These are phyloP conservation scores for Tolypocladium inflatum DNA, from an alignment of 2,329 filamentous ascomycete species.

Conservation along the genomic window DNA sequence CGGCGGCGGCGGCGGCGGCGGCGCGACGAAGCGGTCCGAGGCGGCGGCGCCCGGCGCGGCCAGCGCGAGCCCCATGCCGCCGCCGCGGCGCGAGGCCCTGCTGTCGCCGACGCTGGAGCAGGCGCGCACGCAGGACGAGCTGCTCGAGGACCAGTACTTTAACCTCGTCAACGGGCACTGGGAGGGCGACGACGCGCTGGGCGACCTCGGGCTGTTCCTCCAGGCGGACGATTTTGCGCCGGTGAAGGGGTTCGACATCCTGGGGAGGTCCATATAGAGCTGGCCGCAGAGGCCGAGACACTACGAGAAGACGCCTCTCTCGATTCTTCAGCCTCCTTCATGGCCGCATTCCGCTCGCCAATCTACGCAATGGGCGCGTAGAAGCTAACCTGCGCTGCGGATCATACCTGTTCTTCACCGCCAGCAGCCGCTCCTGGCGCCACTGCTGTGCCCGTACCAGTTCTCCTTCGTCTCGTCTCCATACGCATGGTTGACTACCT, in stretches of 20 bases:
- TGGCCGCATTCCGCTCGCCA: too few relatives aligned
- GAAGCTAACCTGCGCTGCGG: background rate
- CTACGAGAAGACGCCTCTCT: background rate
- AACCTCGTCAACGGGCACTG: slow-evolving; percentile 23
- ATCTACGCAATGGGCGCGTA: too few relatives aligned
- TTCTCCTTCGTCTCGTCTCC: background rate
- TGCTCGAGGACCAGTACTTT: slow-evolving; percentile 25
- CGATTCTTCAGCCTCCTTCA: background rate
- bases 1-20: background rate
- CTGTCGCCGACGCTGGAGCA: slow-evolving; percentile 6
- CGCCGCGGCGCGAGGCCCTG: background rate
- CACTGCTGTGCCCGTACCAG: background rate
- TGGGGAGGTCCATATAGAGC: slow-evolving; percentile 15
- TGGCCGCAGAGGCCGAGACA: background rate
- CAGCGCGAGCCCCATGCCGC: background rate
- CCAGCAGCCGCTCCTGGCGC: background rate
- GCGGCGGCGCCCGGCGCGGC: background rate
- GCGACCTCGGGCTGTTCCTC: slow-evolving; percentile 22
- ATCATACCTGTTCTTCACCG: background rate
- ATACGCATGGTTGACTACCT: background rate
- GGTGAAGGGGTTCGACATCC: slow-evolving; percentile 17
- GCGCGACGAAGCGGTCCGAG: slow-evolving; percentile 2
- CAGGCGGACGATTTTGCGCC: slow-evolving; percentile 20
- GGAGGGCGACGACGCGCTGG: slow-evolving; percentile 24
- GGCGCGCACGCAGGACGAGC: slow-evolving; percentile 12